Percentiles rank a stretch among this genome's conserved stretches.
Evolutionary conservation across 2,329 filamentous ascomycete genomes (phyloP).

Genomic region (Botrytis elliptica): DNA sequence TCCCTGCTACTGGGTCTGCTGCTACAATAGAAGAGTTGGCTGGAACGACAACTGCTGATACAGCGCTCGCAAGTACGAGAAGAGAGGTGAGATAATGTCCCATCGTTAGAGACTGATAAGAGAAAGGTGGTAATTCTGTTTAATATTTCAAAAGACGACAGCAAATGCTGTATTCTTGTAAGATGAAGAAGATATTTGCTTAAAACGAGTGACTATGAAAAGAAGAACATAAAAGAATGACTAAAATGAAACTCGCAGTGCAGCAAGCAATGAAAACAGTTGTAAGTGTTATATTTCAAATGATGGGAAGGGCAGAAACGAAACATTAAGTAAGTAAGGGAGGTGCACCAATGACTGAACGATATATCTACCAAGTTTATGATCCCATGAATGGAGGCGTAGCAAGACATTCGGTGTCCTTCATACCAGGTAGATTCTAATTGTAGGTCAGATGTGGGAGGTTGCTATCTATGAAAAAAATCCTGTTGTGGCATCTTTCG

Average conservation of each 20-base stretch:
- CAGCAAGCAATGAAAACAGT: background rate
- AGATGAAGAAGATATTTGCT: background rate
- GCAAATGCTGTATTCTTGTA: background rate
- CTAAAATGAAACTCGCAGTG: background rate
- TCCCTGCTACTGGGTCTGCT: background rate
- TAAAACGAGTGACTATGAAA: background rate
- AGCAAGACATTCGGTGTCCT: background rate
- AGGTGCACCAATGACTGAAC: too few relatives aligned
- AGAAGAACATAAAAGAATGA: background rate
- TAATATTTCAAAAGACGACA: too few relatives aligned
- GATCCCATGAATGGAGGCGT: background rate
- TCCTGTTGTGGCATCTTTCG: background rate
- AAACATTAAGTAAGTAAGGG: background rate
- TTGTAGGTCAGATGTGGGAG: background rate
- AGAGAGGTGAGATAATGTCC: background rate
- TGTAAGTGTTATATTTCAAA: background rate
- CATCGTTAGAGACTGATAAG: background rate
- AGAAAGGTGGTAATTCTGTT: background rate
- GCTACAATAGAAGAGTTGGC: background rate
- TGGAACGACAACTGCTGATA: background rate
- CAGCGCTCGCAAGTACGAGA: background rate
- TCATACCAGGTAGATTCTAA: background rate
- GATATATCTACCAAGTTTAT: background rate
- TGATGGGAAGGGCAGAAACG: background rate
- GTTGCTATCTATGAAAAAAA: background rate